These are phyloP conservation scores for Choanephora cucurbitarum DNA, from an alignment of 371 early-diverging fungal species.

Conservation along the genomic window DNA sequence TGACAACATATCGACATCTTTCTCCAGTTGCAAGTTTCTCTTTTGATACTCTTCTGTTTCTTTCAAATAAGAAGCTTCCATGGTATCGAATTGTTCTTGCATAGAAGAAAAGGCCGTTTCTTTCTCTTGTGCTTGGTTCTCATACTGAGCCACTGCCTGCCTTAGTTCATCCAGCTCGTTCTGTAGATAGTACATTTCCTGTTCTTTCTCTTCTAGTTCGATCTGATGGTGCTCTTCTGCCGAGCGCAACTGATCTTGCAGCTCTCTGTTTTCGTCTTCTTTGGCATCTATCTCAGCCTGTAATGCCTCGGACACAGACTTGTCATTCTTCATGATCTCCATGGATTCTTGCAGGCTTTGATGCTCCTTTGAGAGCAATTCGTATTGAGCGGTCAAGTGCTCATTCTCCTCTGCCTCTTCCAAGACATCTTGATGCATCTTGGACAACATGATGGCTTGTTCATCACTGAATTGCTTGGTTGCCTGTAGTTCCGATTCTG, in stretches of 20 bases:
- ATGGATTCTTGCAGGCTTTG: conserved; percentile 50
- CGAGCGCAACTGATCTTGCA: conserved; percentile 4
- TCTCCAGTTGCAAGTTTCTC: conserved; percentile 16
- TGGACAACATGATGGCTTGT: conserved; percentile 45
- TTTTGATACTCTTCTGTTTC: conserved; percentile 20
- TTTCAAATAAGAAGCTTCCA: conserved; percentile 7
- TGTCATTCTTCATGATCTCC: conserved; percentile 40
- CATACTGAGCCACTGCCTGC: conserved; percentile 10
- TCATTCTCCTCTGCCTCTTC: conserved; percentile 48
- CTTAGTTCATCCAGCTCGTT: conserved; percentile 3
- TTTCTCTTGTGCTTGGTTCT: conserved; percentile 15
- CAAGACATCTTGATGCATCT: conserved; percentile 50
- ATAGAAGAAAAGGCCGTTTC: conserved; percentile 7
- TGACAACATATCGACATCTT: conserved; percentile 21
- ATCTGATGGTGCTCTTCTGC: neutral
- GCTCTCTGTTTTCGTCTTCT: conserved; percentile 10
- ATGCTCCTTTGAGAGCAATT: conserved; percentile 37
- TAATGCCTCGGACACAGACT: conserved; percentile 16
- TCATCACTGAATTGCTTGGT: conserved; percentile 64
- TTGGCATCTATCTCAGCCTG: conserved; percentile 15
- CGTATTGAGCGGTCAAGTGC: conserved; percentile 51
- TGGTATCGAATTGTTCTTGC: neutral
- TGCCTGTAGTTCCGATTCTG: conserved; percentile 56
- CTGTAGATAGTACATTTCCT: conserved; percentile 5
- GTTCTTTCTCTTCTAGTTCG: neutral